Percentiles rank a stretch among this genome's conserved stretches.
These are phyloP conservation scores for Lentithecium fluviatile DNA, from an alignment of 495 filamentous ascomycete genomes.

Conservation along the genomic window DNA sequence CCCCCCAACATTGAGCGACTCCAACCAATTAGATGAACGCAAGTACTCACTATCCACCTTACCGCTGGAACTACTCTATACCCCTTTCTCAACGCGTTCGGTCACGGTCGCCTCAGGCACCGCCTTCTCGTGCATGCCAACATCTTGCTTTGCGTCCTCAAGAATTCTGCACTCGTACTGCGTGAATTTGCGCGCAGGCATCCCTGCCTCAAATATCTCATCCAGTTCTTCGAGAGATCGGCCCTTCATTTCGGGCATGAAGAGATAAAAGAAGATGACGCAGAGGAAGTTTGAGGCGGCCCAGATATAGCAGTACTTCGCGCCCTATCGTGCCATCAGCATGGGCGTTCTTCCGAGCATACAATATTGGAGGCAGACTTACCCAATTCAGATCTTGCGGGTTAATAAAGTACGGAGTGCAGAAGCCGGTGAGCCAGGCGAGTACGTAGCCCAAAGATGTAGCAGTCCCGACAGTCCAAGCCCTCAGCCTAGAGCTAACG, in stretches of 20 bases:
- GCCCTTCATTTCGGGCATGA: constrained; percentile 27
- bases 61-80: neutral
- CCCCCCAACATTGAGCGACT: too few species aligned
- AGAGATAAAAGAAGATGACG: constrained; percentile 41
- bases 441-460: constrained; percentile 52
- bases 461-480: constrained; percentile 53
- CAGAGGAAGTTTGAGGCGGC: constrained; percentile 40
- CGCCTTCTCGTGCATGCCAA: neutral
- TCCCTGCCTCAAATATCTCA: constrained; percentile 24
- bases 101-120: neutral
- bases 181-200: constrained; percentile 26
- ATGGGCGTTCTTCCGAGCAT: neutral
- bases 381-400: constrained; percentile 51
- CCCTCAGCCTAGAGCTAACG: constrained; percentile 50
- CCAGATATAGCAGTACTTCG: constrained; percentile 54
- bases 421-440: constrained; percentile 49
- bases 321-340: constrained; percentile 19
- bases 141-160: constrained; percentile 18
- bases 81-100: neutral
- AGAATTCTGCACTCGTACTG: constrained; percentile 26
- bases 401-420: constrained; percentile 51
- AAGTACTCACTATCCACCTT: too few species aligned
- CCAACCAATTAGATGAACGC: too few species aligned
- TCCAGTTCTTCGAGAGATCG: constrained; percentile 30
- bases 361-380: neutral